These are phyloP conservation scores for Prunus kanzakura DNA, from an alignment of 306 rosid species.

Conservation along the genomic window DNA sequence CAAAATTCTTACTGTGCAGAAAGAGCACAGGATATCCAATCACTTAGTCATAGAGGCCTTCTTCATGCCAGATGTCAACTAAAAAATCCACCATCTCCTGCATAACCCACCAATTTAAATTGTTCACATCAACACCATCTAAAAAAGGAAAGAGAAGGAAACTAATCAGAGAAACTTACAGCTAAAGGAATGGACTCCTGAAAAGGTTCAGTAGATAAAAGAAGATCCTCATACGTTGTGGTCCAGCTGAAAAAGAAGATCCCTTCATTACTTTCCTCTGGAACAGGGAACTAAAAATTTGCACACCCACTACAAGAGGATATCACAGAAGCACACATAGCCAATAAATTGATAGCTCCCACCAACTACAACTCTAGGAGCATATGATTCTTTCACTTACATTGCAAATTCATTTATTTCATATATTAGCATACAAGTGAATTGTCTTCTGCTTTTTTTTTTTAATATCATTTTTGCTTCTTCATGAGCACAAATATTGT, in stretches of 20 bases:
- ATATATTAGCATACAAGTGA: not conserved
- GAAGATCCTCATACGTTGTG: slow-evolving; percentile 46
- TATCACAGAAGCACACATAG: not conserved
- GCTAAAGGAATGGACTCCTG: slow-evolving; percentile 47
- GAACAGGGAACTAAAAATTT: not conserved
- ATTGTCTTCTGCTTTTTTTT: not conserved
- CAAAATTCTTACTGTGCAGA: slow-evolving; percentile 24
- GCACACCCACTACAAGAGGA: not conserved
- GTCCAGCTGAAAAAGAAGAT: slow-evolving; percentile 45
- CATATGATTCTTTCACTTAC: not conserved
- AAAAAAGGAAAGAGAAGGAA: slow-evolving; percentile 2
- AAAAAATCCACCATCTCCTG: slow-evolving; percentile 77
- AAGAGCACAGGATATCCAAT: slow-evolving; percentile 8
- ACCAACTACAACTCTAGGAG: not conserved
- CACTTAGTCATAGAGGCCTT: slow-evolving; percentile 60
- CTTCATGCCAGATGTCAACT: slow-evolving; percentile 63
- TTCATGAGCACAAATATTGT: not conserved
- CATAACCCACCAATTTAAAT: slow-evolving; percentile 24
- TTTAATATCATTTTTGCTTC: not conserved
- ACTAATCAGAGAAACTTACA: slow-evolving; percentile 26
- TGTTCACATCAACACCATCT: not conserved
- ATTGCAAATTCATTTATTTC: not conserved
- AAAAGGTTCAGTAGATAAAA: slow-evolving; percentile 40
- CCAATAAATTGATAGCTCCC: not conserved
- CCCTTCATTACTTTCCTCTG: not conserved